phyloP scores from a whole-genome alignment of 257 asterid genomes.

The Solanum sitiens region DNA sequence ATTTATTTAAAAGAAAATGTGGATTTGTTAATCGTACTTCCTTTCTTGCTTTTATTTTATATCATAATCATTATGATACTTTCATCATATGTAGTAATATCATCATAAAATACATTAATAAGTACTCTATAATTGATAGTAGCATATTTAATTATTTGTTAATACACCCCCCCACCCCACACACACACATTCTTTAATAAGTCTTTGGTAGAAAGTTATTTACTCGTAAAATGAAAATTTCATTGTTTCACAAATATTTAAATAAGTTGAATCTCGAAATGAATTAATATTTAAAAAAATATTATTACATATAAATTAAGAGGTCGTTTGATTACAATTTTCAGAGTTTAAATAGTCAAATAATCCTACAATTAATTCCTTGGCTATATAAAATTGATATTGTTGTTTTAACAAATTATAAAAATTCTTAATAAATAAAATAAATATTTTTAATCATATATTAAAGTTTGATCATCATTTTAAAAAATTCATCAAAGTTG shows the following conservation, averaged over 20 bases:
- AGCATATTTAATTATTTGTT: neutral
- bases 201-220: neutral
- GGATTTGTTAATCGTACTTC: neutral
- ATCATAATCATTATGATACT: neutral
- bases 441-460: neutral
- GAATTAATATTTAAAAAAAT: neutral
- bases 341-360: neutral
- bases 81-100: too few relatives aligned
- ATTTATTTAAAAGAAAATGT: neutral
- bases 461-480: conserved; percentile 29
- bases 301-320: neutral
- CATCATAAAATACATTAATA: neutral
- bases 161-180: too few relatives aligned
- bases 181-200: neutral
- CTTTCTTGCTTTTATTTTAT: neutral
- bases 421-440: neutral
- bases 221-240: accelerated
- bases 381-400: neutral
- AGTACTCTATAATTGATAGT: neutral
- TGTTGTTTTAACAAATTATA: neutral
- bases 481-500: conserved; percentile 36
- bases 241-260: accelerated
- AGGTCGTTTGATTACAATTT: neutral
- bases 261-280: accelerated
- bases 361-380: neutral